Evolutionary conservation across 495 filamentous ascomycete species (phyloP), one percentile per base, ranked within the genome.

Genomic region (Entonaema liquescens): DNA sequence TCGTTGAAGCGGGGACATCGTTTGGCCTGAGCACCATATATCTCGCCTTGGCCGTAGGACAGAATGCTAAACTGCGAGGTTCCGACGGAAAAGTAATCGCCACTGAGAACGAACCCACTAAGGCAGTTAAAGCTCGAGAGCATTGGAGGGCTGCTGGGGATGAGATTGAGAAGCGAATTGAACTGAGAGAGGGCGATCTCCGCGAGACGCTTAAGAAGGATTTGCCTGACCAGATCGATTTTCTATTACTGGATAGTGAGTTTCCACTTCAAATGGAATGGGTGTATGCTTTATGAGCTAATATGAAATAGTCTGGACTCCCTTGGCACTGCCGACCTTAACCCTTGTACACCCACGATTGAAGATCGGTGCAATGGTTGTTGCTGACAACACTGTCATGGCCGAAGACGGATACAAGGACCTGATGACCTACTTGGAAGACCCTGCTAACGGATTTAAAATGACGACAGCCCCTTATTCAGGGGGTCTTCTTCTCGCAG

Each of bases 21-120:
- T 89, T 84, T 59, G 87, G 88, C 12, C 86, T 89, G 2, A 85
- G 83, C 55, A 88, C 86, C 0, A 89, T 89, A 63, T 88, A 89
- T 57, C 82, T 89, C 19, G 85, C 85, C 0, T 74, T 89, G 1
- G 88, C 86, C 1, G 82, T 87, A 13, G 79, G 76, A 0, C 75
- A 81, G 50, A 84, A 82, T 29, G 78, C 49, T 2, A 19, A 19
- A 19, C 25, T 62, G n/a, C 42, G 13, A 12, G 52, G 53, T 28
- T 59, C 72, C 17, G 23, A 23, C 17, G 84, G 82, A 5, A 79
- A 74, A 31, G 85, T 88, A 0, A 82, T 88, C 58, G 86, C 82
- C 12, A 87, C 85, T 0, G 86, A 89, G 73, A 83, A 87, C 25
- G 86, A 89, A 67, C 55, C 67, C 1, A 71, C 62, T 5, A 87